Percentiles rank a stretch among this genome's conserved stretches.
These are phyloP conservation scores for Pseudozyma thailandica DNA, from an alignment of 1,284 basidiomycete species.

Conservation along the genomic window DNA sequence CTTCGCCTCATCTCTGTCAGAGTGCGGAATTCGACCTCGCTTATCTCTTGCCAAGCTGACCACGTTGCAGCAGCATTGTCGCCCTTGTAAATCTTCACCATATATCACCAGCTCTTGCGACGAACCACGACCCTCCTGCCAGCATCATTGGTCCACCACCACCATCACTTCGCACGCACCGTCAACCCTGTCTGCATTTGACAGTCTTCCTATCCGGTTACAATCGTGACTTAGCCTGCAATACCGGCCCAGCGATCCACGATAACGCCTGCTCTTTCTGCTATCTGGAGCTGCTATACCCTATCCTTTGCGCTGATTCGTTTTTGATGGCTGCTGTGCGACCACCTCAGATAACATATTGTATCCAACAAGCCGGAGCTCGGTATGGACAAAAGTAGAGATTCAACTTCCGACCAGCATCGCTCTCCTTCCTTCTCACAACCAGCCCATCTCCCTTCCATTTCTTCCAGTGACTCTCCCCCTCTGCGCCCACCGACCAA, in stretches of 20 bases:
- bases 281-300: too few species aligned
- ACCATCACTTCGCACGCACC: too few species aligned
- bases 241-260: too few species aligned
- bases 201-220: neutral
- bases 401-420: slow-evolving; percentile 16
- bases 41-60: too few species aligned
- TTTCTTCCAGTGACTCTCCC: neutral
- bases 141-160: too few species aligned
- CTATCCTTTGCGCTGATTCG: too few species aligned
- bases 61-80: too few species aligned
- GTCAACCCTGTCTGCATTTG: neutral
- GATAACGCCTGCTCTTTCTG: too few species aligned
- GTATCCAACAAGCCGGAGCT: neutral
- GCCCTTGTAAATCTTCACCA: neutral
- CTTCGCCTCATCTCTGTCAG: too few species aligned
- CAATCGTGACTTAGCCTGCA: neutral
- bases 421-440: slow-evolving; percentile 31
- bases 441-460: neutral
- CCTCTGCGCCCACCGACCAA: slow-evolving; percentile 3
- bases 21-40: too few species aligned
- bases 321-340: slow-evolving; percentile 10
- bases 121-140: too few species aligned
- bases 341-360: neutral
- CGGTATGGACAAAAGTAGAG: slow-evolving; percentile 23
- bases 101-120: too few species aligned